Base-by-base conservation (phyloP, 2,329 filamentous ascomycete species). In the Exophiala dermatitidis region DNA sequence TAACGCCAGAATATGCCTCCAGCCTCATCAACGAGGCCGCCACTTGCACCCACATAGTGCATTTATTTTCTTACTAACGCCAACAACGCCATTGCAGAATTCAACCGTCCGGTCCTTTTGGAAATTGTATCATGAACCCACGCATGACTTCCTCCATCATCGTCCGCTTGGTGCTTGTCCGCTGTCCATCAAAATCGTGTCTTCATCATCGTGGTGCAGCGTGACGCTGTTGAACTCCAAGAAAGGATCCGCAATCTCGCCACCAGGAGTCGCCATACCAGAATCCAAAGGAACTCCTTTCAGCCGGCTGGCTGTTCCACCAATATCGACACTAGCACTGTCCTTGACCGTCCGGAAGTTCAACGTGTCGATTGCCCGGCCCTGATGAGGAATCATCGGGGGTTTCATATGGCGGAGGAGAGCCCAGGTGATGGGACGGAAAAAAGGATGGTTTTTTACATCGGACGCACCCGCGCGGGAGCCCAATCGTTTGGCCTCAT, bases 321-420 rank as follows among this genome's bases (percentile, higher is more conserved):
- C 63, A 28, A 62, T 58, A 69, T 98, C 93, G 46, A 97, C 88
- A 67, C 90, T 95, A 65, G 91, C 87, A 65, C 88, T 95, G 72
- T 98, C 93, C 73, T 97, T 98, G 53, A 98, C 90, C 64, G 95
- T 95, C 60, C 93, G 83, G 78, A 98, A 98, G 71, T 98, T 98
- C 66, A 95, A 77, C 0, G 93, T 96, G 69, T 98, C 93, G 62
- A 93, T 84, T 44, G 88, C 93, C 52, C 87, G 85, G 50, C 90
- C 90, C 68, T 91, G 86, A 65, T 94, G 85, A 6, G 93, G 93
- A 41, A 97, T 85, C 72, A 98, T 98, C 1, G 93, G 93, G 32
- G 93, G 93, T 71, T 96, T 97, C 86, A 90, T 93, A 70, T 98
- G 93, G 50, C 93, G 86, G 62, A 98, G 89, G 37, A 98, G 79